These are phyloP conservation scores for Ajuga reptans DNA, from an alignment of 305 asterid species.

Conservation along the genomic window DNA sequence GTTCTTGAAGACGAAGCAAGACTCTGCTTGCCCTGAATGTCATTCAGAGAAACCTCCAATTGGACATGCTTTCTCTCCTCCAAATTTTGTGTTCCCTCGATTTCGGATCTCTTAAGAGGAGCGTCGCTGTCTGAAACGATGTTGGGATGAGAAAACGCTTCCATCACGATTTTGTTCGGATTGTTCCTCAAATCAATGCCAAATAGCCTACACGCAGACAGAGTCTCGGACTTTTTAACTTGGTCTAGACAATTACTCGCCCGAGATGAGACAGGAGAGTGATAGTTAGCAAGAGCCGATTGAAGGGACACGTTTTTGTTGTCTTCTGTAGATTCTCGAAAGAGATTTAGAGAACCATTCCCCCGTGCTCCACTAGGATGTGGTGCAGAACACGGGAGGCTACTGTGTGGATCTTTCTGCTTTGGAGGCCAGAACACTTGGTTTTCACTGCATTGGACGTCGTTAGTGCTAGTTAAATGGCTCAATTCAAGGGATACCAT, in stretches of 20 bases:
- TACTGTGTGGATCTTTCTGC: slow-evolving; percentile 29
- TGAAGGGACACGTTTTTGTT: slow-evolving; percentile 25
- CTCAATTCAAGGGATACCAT: slow-evolving; percentile 29
- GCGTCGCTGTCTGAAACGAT: slow-evolving; percentile 7
- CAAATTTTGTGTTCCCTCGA: slow-evolving; percentile 24
- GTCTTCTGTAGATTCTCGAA: slow-evolving; percentile 39
- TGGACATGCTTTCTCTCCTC: slow-evolving; percentile 33
- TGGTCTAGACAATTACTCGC: slow-evolving; percentile 36
- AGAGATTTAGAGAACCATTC: slow-evolving; percentile 34
- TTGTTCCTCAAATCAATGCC: slow-evolving; percentile 65
- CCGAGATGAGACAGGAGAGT: slow-evolving; percentile 48
- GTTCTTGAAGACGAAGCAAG: slow-evolving; percentile 46
- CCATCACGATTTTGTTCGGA: slow-evolving; percentile 29
- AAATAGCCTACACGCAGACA: slow-evolving; percentile 49
- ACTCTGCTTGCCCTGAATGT: slow-evolving; percentile 30
- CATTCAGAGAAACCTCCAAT: slow-evolving; percentile 30
- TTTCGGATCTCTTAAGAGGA: slow-evolving; percentile 19
- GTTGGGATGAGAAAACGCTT: slow-evolving; percentile 12
- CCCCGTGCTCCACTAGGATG: slow-evolving; percentile 32
- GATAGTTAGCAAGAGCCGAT: slow-evolving; percentile 29
- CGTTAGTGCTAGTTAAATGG: slow-evolving; percentile 28
- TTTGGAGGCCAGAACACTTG: slow-evolving; percentile 42
- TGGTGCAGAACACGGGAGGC: slow-evolving; percentile 20
- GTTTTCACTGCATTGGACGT: slow-evolving; percentile 32
- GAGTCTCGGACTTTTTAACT: slow-evolving; percentile 33